Conservation (phyloP, 164 flowering plant species). For the Annona cherimola region DNA sequence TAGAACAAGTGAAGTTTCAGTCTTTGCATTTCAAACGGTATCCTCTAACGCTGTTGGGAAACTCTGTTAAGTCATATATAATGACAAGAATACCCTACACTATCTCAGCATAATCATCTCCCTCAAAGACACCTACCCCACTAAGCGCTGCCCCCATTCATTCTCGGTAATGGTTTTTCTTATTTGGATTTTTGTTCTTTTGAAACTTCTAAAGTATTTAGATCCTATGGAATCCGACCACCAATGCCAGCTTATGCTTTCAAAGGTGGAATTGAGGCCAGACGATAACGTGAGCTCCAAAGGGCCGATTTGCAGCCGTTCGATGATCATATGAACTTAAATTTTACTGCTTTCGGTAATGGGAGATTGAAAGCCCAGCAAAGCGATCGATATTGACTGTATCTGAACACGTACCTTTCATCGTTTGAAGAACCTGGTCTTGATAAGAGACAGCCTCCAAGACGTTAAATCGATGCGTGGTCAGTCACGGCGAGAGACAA, state of each 20-base stretch:
- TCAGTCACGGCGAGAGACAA: constrained; percentile 24
- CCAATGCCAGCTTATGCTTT: constrained; percentile 36
- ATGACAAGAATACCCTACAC: too few species aligned
- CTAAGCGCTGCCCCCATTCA: background rate
- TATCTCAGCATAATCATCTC: too few species aligned
- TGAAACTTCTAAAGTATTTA: constrained; percentile 28
- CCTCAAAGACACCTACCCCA: too few species aligned
- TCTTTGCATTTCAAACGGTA: too few species aligned
- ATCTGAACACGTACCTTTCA: constrained; percentile 22
- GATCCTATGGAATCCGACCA: constrained; percentile 28
- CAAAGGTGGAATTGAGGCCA: constrained; percentile 15
- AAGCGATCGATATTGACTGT: constrained; percentile 21
- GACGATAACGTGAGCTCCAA: constrained; percentile 1
- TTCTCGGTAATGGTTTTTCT: background rate
- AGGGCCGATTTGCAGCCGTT: constrained; percentile 17
- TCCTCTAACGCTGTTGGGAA: too few species aligned
- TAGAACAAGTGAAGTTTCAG: too few species aligned
- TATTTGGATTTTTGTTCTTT: background rate
- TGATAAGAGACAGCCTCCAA: constrained; percentile 25
- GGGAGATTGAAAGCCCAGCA: constrained; percentile 7
- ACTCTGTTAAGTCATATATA: too few species aligned
- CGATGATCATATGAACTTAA: constrained; percentile 24
- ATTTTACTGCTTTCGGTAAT: constrained; percentile 13
- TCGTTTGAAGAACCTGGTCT: constrained; percentile 6
- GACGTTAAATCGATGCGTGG: constrained; percentile 68